Percentiles rank a stretch among this genome's conserved stretches.
These are phyloP conservation scores for Leishmania mexicana DNA, from an alignment of 208 protist genomes.

Conservation along the genomic window DNA sequence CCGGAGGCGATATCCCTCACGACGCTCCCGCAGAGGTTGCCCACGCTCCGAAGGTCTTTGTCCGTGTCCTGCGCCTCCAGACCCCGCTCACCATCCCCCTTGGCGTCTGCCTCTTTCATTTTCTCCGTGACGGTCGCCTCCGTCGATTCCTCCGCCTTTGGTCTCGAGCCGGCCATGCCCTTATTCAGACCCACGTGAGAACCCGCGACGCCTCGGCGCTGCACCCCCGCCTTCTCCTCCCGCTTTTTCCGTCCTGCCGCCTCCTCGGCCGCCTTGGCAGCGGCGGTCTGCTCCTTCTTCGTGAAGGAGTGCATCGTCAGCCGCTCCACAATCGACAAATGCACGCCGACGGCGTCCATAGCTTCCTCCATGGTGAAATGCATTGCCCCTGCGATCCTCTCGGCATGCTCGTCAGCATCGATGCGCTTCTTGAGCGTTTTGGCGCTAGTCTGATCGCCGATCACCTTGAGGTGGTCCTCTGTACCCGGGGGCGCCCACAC, in stretches of 20 bases:
- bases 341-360: constrained; percentile 15
- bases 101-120: not conserved
- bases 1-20: not conserved
- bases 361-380: constrained; percentile 2
- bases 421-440: constrained; percentile 29
- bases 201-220: not conserved
- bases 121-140: not conserved
- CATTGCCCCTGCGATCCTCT: not conserved
- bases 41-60: not conserved
- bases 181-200: constrained; percentile 1
- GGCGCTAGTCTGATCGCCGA: constrained; percentile 34
- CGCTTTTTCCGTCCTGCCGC: not conserved
- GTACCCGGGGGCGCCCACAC: constrained; percentile 43
- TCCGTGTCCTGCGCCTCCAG: not conserved
- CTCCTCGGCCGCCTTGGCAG: not conserved
- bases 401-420: constrained; percentile 2
- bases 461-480: constrained; percentile 35
- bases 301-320: constrained; percentile 5
- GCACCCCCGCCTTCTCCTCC: not conserved
- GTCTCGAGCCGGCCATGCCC: not conserved
- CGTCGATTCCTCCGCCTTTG: not conserved
- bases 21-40: not conserved
- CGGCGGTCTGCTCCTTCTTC: constrained; percentile 1
- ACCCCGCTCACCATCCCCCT: not conserved
- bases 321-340: constrained; percentile 23